Evolutionary conservation across 2,329 filamentous ascomycete species (phyloP).

Genomic region (Cyphellophora attinorum): DNA sequence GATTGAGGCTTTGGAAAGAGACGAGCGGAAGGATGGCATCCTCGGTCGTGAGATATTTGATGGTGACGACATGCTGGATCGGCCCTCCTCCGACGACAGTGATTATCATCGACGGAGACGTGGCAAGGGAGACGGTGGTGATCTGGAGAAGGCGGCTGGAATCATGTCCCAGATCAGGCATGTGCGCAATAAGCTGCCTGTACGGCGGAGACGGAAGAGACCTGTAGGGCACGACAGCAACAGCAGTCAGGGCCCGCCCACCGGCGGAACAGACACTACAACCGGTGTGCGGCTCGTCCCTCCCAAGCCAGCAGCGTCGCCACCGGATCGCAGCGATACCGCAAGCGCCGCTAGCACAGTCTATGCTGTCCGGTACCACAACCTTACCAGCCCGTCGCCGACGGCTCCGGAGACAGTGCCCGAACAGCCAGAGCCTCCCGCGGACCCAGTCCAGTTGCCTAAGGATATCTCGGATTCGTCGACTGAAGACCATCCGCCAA

Average conservation of each 20-base stretch:
- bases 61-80: constrained; percentile 82
- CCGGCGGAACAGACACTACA: constrained; percentile 8
- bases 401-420: constrained; percentile 26
- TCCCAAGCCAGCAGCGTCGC: constrained; percentile 38
- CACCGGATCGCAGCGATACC: constrained; percentile 51
- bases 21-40: constrained; percentile 90
- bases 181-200: constrained; percentile 2
- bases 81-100: constrained; percentile 49
- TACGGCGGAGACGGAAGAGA: constrained; percentile 2
- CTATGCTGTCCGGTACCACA: constrained; percentile 54
- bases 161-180: neutral
- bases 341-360: constrained; percentile 55
- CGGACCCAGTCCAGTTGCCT: neutral
- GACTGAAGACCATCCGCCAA: neutral
- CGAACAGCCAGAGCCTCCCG: neutral
- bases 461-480: neutral
- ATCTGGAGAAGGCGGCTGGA: constrained; percentile 2
- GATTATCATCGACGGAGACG: constrained; percentile 30
- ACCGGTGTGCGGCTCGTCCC: constrained; percentile 25
- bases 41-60: constrained; percentile 86
- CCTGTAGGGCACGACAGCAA: neutral
- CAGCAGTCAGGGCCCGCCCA: neutral
- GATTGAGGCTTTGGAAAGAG: constrained; percentile 82
- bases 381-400: constrained; percentile 39
- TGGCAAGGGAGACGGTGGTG: constrained; percentile 2